These are phyloP conservation scores for Pichia inconspicua DNA, from an alignment of 1,139 yeast genomes.

Conservation along the genomic window DNA sequence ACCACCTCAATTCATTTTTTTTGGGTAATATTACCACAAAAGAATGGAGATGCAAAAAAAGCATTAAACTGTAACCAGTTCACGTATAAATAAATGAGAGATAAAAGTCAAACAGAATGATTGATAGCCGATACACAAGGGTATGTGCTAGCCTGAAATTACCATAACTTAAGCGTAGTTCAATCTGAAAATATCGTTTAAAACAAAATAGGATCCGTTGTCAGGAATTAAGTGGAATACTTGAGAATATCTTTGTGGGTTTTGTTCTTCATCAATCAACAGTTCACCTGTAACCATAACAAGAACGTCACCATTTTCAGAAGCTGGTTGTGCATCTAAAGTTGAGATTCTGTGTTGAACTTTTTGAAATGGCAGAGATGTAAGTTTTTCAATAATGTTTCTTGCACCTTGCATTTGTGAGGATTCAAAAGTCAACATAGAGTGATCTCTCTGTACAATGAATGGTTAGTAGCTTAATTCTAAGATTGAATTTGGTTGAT, in stretches of 20 bases:
- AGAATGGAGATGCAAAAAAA: background rate
- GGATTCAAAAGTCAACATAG: conserved; percentile 96
- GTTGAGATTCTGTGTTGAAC: conserved; percentile 91
- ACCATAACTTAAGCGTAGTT: conserved; percentile 43
- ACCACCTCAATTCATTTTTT: too few species aligned
- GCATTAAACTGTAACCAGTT: background rate
- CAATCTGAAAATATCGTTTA: conserved; percentile 94
- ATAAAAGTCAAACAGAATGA: background rate
- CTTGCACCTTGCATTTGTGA: conserved; percentile 92
- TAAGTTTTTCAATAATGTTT: conserved; percentile 84
- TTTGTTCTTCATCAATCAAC: conserved; percentile 85
- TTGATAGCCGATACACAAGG: too few species aligned
- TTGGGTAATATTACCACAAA: too few species aligned
- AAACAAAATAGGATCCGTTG: conserved; percentile 81
- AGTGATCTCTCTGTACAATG: conserved; percentile 63
- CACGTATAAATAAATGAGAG: background rate
- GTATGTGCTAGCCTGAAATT: too few species aligned
- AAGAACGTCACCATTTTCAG: conserved; percentile 86
- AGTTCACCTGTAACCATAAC: conserved; percentile 98
- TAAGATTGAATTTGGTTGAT: background rate
- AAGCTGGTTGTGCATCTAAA: conserved; percentile 96
- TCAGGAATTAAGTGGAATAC: conserved; percentile 96
- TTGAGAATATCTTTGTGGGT: conserved; percentile 93
- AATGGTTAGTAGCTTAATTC: background rate
- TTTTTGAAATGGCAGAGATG: conserved; percentile 80